Evolutionary conservation across 1,284 basidiomycete species (phyloP), one percentile per base, ranked within the genome.

Genomic region (Ustilago curta): DNA sequence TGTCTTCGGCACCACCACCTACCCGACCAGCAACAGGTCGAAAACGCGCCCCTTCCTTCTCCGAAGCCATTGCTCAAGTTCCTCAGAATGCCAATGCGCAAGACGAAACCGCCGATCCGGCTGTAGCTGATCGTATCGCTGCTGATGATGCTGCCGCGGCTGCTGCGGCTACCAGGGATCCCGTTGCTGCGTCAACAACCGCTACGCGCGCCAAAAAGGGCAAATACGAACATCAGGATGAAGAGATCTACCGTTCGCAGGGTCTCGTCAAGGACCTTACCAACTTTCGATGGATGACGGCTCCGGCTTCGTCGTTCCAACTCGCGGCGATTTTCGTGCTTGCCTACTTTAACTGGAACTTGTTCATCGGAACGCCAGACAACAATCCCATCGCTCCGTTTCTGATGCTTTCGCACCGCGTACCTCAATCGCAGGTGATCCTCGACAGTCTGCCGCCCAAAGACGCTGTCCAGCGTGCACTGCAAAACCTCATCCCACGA

Each of bases 331-430:
- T 93, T n/a, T 91, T 93, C 4, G 37, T 92, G 55, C 80, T 93
- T 1, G 87, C 93, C 18, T 94, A 90, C 83, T 54, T 88, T 45
- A 92, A 92, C 82, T 96, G 92, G 74, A 89, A 88, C 1, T 87
- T 88, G 70, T 79, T 91, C 50, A 86, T 88, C 2, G 71, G 71
- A 12, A 69, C 61, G 2, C 84, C 87, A 0, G 87, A 86, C 44
- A 77, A 88, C 8, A 98, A 97, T 83, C 94, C 93, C 0, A 92
- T 97, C 80, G 86, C 87, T 0, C 88, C 89, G 4, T 84, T 96
- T 47, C 88, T 98, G 70, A 90, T 93, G 81, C 88, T 95, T 59
- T 92, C 93, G 8, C 88, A 95, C 79, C 88, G 85, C 16, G 72
- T 86, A 16, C 76, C 82, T 3, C 67, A 75, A 19, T 77, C 91